phyloP scores from a whole-genome alignment of 2,329 filamentous ascomycete genomes.

The Xylariales sp. region DNA sequence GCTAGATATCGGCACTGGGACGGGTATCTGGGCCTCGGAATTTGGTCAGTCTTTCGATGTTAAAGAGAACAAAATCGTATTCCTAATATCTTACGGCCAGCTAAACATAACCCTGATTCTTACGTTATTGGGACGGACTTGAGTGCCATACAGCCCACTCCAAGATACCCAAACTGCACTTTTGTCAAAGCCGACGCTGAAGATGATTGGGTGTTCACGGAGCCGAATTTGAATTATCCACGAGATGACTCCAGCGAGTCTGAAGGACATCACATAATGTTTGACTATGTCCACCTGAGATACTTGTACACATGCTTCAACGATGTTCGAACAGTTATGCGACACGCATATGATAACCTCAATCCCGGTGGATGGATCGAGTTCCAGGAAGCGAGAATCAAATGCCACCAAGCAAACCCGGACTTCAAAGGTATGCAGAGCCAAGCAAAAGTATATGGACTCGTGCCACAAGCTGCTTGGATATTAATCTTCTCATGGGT shows the following conservation, averaged over 20 bases:
- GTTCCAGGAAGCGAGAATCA: slow-evolving; percentile 6
- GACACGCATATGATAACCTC: not conserved
- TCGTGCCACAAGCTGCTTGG: too few species aligned
- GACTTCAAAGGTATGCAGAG: too few species aligned
- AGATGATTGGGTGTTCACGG: not conserved
- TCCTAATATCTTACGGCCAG: too few species aligned
- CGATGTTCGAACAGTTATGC: not conserved
- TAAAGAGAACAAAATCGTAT: too few species aligned
- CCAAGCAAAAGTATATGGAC: too few species aligned
- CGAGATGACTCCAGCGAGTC: not conserved
- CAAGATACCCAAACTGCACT: not conserved
- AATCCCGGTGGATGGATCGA: slow-evolving; percentile 2
- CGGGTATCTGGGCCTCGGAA: too few species aligned
- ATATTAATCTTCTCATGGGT: too few species aligned
- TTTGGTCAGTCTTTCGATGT: too few species aligned
- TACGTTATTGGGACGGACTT: slow-evolving; percentile 2
- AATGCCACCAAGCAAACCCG: too few species aligned
- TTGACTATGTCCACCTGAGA: slow-evolving; percentile 2
- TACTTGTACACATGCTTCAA: not conserved
- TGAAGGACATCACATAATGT: not conserved
- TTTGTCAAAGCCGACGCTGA: too few species aligned
- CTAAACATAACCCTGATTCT: too few species aligned
- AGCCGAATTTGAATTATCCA: not conserved
- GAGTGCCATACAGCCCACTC: not conserved
- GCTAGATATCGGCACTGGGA: too few species aligned